Percentiles rank a stretch among this genome's conserved stretches.
Conservation (phyloP, 257 asterid species). For the Nicotiana sylvestris region DNA sequence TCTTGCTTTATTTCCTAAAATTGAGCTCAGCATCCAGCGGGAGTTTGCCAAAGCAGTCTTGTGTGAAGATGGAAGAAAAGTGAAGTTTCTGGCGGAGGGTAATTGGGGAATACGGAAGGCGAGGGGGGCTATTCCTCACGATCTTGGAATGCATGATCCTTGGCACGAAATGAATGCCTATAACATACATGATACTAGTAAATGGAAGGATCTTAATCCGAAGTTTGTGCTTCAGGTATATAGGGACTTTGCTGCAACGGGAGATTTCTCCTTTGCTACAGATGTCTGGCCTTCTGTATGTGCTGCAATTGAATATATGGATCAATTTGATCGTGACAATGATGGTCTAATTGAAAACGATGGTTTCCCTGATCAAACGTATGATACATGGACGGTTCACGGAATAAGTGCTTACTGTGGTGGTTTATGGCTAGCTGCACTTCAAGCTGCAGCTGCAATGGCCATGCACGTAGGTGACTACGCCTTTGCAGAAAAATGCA, state of each 20-base stretch:
- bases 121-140: slow-evolving; percentile 95
- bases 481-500: slow-evolving; percentile 71
- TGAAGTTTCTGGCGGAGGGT: slow-evolving; percentile 83
- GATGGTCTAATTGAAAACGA: slow-evolving; percentile 91
- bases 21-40: slow-evolving; percentile 93
- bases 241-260: slow-evolving; percentile 87
- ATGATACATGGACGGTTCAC: slow-evolving; percentile 95
- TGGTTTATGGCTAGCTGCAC: slow-evolving; percentile 94
- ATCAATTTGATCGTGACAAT: slow-evolving; percentile 79
- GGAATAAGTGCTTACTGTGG: slow-evolving; percentile 97
- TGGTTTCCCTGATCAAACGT: slow-evolving; percentile 97
- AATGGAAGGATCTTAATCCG: slow-evolving; percentile 93
- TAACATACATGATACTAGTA: slow-evolving; percentile 92
- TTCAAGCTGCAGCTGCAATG: slow-evolving; percentile 93
- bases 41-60: slow-evolving; percentile 91
- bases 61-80: slow-evolving; percentile 69
- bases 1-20: slow-evolving; percentile 86
- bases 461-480: slow-evolving; percentile 78
- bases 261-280: slow-evolving; percentile 74
- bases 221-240: slow-evolving; percentile 95
- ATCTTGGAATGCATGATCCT: slow-evolving; percentile 96
- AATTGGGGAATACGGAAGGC: slow-evolving; percentile 87
- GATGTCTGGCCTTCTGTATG: slow-evolving; percentile 96
- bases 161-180: slow-evolving; percentile 99
- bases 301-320: slow-evolving; percentile 97